phyloP scores from a whole-genome alignment of 352 stramenopile genomes.

The Pythium angustatum region DNA sequence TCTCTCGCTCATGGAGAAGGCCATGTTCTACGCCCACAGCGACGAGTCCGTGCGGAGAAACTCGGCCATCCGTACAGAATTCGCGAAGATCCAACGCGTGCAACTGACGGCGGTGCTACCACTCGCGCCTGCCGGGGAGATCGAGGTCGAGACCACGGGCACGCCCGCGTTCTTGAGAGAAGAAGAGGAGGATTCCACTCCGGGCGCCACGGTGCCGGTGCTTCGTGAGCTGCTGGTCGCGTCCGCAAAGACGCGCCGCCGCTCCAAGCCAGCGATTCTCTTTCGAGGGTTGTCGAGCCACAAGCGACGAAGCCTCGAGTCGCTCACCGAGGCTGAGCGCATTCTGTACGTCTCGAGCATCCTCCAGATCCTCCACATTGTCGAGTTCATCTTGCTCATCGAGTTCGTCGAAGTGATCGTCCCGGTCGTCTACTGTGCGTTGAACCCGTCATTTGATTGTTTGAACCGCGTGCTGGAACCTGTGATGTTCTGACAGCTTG shows the following conservation, averaged over 20 bases:
- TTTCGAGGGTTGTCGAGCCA: not conserved
- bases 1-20: constrained; percentile 13
- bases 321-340: not conserved
- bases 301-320: not conserved
- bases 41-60: not conserved
- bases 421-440: constrained; percentile 30
- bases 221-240: not conserved
- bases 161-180: too few relatives aligned
- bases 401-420: constrained; percentile 32
- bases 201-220: not conserved
- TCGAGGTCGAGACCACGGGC: too few relatives aligned
- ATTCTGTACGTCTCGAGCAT: constrained; percentile 7
- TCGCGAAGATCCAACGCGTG: not conserved
- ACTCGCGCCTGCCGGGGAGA: too few relatives aligned
- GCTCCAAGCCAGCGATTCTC: not conserved
- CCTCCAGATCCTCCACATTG: constrained; percentile 17
- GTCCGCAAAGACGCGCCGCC: not conserved
- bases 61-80: not conserved
- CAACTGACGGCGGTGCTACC: not conserved
- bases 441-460: not conserved
- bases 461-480: not conserved
- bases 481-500: not conserved
- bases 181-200: too few relatives aligned
- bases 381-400: constrained; percentile 30
- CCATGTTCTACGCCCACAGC: constrained; percentile 4